Evolutionary conservation across 768 basidiomycete species (phyloP).

Genomic region (Fomitopsis serialis): DNA sequence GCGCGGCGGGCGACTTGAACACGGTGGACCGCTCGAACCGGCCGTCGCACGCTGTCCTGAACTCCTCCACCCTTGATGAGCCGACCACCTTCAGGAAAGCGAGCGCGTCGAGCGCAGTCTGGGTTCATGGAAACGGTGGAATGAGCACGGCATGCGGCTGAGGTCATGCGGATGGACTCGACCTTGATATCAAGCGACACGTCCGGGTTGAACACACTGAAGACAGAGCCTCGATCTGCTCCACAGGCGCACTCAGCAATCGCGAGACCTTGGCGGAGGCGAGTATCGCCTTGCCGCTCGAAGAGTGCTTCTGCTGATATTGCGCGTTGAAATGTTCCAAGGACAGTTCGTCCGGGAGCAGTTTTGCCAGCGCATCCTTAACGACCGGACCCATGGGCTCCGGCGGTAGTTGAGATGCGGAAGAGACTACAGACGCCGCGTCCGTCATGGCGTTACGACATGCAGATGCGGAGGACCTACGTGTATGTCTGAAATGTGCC

Average conservation of each 20-base stretch:
- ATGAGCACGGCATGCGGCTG: neutral
- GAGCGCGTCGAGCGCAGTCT: conserved; percentile 50
- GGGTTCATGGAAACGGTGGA: neutral
- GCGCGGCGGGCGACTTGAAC: conserved; percentile 40
- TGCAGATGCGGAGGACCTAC: conserved; percentile 29
- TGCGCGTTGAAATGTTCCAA: conserved; percentile 69
- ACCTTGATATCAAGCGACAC: conserved; percentile 46
- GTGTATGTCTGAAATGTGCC: conserved; percentile 52
- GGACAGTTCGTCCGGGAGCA: conserved; percentile 54
- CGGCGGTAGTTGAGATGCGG: conserved; percentile 37
- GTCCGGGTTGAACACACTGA: conserved; percentile 40
- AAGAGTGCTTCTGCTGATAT: conserved; percentile 62
- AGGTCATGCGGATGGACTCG: conserved; percentile 9
- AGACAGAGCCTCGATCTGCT: conserved; percentile 60
- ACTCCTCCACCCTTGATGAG: conserved; percentile 56
- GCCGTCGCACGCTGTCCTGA: conserved; percentile 45
- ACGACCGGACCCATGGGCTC: conserved; percentile 47
- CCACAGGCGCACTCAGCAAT: conserved; percentile 39
- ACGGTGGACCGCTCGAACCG: conserved; percentile 59
- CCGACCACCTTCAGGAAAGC: conserved; percentile 43
- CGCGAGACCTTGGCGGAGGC: conserved; percentile 56
- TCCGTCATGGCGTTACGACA: neutral
- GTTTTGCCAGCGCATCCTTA: conserved; percentile 35
- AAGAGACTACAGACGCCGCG: conserved; percentile 32
- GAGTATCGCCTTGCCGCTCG: conserved; percentile 48